Evolutionary conservation across 331 rosid species (phyloP).

Genomic region (Erythrophleum ivorense): DNA sequence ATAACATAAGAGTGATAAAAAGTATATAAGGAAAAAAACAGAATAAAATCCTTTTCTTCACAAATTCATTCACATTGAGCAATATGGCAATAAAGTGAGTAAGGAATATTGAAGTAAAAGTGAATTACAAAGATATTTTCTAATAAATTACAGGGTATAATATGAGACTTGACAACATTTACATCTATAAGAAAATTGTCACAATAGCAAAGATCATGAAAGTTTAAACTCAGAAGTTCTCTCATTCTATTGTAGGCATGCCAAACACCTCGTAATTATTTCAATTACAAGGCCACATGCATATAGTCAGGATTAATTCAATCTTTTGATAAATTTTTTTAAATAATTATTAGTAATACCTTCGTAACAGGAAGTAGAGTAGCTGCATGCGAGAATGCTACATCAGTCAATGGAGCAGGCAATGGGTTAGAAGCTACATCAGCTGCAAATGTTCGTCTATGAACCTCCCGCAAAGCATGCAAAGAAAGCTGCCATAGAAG

Average conservation of each 20-base stretch:
- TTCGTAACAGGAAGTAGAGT: conserved; percentile 97
- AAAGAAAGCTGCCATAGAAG: conserved; percentile 98
- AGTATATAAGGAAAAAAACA: conserved; percentile 5
- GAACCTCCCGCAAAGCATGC: conserved; percentile 99
- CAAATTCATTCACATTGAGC: conserved; percentile 17
- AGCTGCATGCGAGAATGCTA: conserved; percentile 98
- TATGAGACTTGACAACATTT: conserved; percentile 1
- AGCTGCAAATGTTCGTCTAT: conserved; percentile 85
- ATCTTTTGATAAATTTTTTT: background rate
- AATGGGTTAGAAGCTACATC: conserved; percentile 89
- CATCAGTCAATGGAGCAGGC: conserved; percentile 95
- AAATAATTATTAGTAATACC: conserved; percentile 52
- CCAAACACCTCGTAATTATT: conserved; percentile 32
- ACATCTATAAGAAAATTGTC: background rate
- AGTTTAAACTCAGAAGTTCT: conserved; percentile 21
- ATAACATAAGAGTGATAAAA: conserved; percentile 27
- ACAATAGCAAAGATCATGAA: background rate
- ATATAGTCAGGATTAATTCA: conserved; percentile 26
- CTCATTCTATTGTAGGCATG: conserved; percentile 13
- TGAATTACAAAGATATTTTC: background rate
- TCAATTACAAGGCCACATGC: conserved; percentile 2
- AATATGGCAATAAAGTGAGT: conserved; percentile 14
- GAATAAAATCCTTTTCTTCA: background rate
- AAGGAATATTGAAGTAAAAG: conserved; percentile 11
- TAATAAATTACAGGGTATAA: conserved; percentile 3